phyloP scores from a whole-genome alignment of 352 stramenopile species.

The Pythium rishiriense region DNA sequence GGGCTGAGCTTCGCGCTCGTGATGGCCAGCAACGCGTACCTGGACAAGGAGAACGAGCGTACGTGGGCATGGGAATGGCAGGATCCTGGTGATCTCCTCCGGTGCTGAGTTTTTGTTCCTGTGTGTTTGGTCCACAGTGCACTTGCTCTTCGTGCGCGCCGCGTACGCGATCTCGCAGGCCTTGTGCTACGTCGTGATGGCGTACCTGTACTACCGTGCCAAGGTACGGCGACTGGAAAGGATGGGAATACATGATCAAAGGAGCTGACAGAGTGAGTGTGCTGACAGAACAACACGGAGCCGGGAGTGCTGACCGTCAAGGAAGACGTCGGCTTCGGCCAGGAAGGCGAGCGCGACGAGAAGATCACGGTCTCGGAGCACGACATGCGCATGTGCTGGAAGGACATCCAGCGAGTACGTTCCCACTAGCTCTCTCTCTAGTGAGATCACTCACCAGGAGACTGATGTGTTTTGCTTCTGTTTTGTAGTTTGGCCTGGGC shows the following conservation, averaged over 20 bases:
- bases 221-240: no score
- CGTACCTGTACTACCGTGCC: constrained; percentile 64
- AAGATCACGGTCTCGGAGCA: constrained; percentile 85
- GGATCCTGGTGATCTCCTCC: background rate
- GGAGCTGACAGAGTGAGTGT: background rate
- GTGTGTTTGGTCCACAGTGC: constrained; percentile 35
- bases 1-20: constrained; percentile 64
- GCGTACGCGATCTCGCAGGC: constrained; percentile 70
- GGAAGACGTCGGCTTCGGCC: constrained; percentile 77
- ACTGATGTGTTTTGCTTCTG: background rate
- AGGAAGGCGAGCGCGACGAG: constrained; percentile 69
- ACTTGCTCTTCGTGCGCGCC: constrained; percentile 50
- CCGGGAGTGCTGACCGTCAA: constrained; percentile 68
- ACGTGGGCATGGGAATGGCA: constrained; percentile 11
- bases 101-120: background rate
- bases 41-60: constrained; percentile 68
- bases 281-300: constrained; percentile 72
- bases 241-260: no score
- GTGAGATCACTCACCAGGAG: background rate
- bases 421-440: background rate
- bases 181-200: constrained; percentile 58
- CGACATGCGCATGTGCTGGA: constrained; percentile 68
- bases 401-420: constrained; percentile 74
- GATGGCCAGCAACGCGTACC: constrained; percentile 59
- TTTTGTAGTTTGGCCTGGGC: constrained; percentile 56